Conservation (phyloP, 441 rosid genomes). For the Brassica balearica region DNA sequence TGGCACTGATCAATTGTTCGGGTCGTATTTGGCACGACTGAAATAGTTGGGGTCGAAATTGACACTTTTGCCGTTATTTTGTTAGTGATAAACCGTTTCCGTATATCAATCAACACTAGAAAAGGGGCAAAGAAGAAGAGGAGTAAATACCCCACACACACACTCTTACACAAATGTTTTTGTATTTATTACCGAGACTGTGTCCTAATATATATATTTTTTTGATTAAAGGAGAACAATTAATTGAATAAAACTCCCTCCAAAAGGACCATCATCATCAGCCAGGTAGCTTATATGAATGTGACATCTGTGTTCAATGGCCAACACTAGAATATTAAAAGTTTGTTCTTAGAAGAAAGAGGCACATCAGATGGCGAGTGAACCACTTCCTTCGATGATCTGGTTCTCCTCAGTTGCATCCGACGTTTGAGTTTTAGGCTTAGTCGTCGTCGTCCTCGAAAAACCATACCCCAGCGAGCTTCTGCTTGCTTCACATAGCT, state of each 20-base stretch:
- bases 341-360: not conserved
- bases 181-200: not conserved
- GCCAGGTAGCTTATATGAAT: not conserved
- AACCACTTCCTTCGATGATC: constrained; percentile 70
- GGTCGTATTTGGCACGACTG: too few species aligned
- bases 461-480: constrained; percentile 94
- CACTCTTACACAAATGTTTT: not conserved
- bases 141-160: not conserved
- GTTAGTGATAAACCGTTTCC: too few species aligned
- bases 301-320: not conserved
- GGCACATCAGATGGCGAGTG: constrained; percentile 65
- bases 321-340: not conserved
- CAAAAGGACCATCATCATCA: not conserved
- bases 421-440: constrained; percentile 55
- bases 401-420: constrained; percentile 79
- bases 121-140: not conserved
- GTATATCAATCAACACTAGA: not conserved
- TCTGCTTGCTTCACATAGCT: constrained; percentile 85
- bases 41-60: too few species aligned
- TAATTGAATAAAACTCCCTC: not conserved
- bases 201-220: not conserved
- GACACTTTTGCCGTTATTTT: too few species aligned
- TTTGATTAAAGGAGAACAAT: not conserved
- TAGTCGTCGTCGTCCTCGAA: constrained; percentile 58
- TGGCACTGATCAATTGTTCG: too few species aligned